These are phyloP conservation scores for Avena atlantica DNA, from an alignment of 176 grass and related monocot genomes.

Conservation along the genomic window DNA sequence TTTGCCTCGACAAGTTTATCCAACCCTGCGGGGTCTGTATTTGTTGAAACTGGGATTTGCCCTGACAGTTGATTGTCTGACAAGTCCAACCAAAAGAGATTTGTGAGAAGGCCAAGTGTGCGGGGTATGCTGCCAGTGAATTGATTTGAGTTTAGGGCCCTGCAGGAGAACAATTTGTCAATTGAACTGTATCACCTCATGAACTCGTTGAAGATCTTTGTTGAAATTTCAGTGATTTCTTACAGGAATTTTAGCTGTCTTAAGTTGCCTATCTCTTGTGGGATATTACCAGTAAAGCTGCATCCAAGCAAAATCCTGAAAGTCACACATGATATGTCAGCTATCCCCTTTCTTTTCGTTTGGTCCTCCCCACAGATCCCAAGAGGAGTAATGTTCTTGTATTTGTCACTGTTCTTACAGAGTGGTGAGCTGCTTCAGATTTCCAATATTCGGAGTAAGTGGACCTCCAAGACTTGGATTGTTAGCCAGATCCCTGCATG, in stretches of 20 bases:
- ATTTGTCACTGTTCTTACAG: slow-evolving; percentile 62
- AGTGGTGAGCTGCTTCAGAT: slow-evolving; percentile 70
- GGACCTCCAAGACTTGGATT: slow-evolving; percentile 61
- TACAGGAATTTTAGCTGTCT: slow-evolving; percentile 77
- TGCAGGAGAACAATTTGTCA: slow-evolving; percentile 38
- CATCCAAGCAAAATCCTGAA: slow-evolving; percentile 89
- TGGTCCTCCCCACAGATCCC: slow-evolving; percentile 6
- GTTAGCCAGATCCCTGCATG: slow-evolving; percentile 85
- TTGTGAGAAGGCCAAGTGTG: slow-evolving; percentile 65
- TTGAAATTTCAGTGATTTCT: slow-evolving; percentile 37
- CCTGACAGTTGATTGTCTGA: slow-evolving; percentile 77
- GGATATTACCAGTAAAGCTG: slow-evolving; percentile 70
- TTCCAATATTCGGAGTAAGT: slow-evolving; percentile 73
- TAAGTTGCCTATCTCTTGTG: slow-evolving; percentile 69
- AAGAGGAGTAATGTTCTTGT: slow-evolving; percentile 37
- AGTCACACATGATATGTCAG: slow-evolving; percentile 32
- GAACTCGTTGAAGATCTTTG: slow-evolving; percentile 36
- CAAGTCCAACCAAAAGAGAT: slow-evolving; percentile 81
- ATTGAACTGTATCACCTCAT: slow-evolving; percentile 29
- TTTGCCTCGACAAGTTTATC: slow-evolving; percentile 58
- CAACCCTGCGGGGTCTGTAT: slow-evolving; percentile 56
- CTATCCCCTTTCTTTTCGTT: background rate
- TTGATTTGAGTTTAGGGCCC: slow-evolving; percentile 78
- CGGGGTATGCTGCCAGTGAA: slow-evolving; percentile 80
- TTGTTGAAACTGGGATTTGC: slow-evolving; percentile 65